phyloP scores from a whole-genome alignment of 2,329 filamentous ascomycete genomes.

The Penicillium verrucosum region DNA sequence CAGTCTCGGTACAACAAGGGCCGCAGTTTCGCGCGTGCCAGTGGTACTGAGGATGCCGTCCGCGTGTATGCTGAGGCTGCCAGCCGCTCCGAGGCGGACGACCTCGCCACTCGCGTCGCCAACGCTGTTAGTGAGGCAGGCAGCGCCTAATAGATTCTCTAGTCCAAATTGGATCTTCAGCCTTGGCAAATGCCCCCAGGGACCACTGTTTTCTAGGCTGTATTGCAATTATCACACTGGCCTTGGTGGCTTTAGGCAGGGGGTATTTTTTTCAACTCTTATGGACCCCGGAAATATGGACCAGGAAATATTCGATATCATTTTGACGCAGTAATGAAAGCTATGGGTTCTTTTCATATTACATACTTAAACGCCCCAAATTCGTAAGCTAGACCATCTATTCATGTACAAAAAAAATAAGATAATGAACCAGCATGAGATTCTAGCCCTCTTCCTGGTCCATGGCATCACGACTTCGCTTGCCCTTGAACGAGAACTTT shows the following conservation, averaged over 20 bases:
- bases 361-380: slow-evolving; percentile 5
- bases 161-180: not conserved
- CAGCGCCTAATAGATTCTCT: slow-evolving; percentile 17
- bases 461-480: slow-evolving; percentile 62
- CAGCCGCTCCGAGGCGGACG: slow-evolving; percentile 83
- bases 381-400: slow-evolving; percentile 8
- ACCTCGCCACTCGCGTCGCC: slow-evolving; percentile 79
- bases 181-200: not conserved
- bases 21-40: slow-evolving; percentile 85
- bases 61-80: slow-evolving; percentile 94
- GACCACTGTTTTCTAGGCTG: not conserved
- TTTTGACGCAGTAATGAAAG: slow-evolving; percentile 28
- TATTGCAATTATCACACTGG: not conserved
- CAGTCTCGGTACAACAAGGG: slow-evolving; percentile 90
- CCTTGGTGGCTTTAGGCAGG: not conserved
- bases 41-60: slow-evolving; percentile 93
- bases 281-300: slow-evolving; percentile 8
- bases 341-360: slow-evolving; percentile 8
- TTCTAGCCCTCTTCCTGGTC: slow-evolving; percentile 68
- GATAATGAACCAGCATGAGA: not conserved
- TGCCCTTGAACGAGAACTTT: slow-evolving; percentile 51
- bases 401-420: slow-evolving; percentile 7
- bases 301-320: slow-evolving; percentile 22
- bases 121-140: slow-evolving; percentile 65
- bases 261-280: not conserved